These are phyloP conservation scores for Irpex rosettiformis DNA, from an alignment of 1,284 basidiomycete genomes.

Conservation along the genomic window DNA sequence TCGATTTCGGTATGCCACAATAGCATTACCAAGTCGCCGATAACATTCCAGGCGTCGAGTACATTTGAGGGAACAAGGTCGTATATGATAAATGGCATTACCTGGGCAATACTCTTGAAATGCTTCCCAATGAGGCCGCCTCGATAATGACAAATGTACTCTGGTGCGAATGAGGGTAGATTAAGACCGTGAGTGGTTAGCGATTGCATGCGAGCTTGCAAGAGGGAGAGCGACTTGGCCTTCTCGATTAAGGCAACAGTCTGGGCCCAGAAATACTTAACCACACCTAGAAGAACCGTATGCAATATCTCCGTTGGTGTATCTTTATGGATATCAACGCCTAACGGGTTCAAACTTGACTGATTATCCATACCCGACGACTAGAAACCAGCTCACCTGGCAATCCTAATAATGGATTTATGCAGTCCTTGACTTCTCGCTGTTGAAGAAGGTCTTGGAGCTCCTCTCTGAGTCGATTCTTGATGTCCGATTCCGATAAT, in stretches of 20 bases:
- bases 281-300: conserved; percentile 29
- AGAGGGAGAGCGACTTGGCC: conserved; percentile 11
- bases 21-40: conserved; percentile 24
- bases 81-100: conserved; percentile 26
- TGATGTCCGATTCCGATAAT: neutral
- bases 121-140: conserved; percentile 30
- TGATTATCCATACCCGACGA: no score
- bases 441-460: conserved; percentile 1
- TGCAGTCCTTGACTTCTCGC: neutral
- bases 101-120: conserved; percentile 29
- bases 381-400: conserved; percentile 5
- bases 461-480: neutral
- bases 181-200: conserved; percentile 14
- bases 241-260: conserved; percentile 22
- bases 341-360: conserved; percentile 7
- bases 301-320: conserved; percentile 32
- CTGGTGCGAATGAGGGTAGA: conserved; percentile 15
- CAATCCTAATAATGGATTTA: conserved; percentile 12
- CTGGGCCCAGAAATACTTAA: conserved; percentile 35
- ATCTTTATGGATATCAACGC: conserved; percentile 23
- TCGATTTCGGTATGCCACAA: conserved; percentile 28
- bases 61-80: conserved; percentile 21
- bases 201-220: conserved; percentile 21
- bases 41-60: conserved; percentile 20
- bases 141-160: conserved; percentile 26